phyloP scores from a whole-genome alignment of 2,329 filamentous ascomycete species.

The Pseudopithomyces maydicus region DNA sequence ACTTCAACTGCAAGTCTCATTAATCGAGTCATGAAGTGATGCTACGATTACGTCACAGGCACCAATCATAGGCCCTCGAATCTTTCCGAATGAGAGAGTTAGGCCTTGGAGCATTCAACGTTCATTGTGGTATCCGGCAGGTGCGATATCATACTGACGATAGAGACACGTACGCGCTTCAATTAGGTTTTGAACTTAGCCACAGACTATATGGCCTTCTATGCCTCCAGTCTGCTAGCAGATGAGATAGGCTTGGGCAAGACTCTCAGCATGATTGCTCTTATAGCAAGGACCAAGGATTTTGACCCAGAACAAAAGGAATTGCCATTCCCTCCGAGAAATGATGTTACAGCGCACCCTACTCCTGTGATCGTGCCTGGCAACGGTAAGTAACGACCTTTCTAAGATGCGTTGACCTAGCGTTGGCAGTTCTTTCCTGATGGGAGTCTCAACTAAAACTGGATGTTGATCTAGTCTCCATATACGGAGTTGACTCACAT shows the following conservation, averaged over 20 bases:
- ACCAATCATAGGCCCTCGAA: neutral
- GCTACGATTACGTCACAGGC: neutral
- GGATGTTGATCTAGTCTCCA: too few relatives aligned
- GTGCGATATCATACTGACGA: neutral
- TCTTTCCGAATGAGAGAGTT: neutral
- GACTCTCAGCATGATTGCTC: slow-evolving; percentile 22
- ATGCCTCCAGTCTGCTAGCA: too few relatives aligned
- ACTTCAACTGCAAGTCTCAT: slow-evolving; percentile 3
- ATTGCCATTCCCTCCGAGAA: neutral
- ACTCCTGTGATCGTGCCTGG: too few relatives aligned
- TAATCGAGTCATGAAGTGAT: neutral
- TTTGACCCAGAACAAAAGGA: neutral
- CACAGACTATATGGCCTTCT: too few relatives aligned
- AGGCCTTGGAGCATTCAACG: neutral
- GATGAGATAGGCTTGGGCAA: slow-evolving; percentile 27
- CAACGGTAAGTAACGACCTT: too few relatives aligned
- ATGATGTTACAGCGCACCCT: too few relatives aligned
- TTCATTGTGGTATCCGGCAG: neutral
- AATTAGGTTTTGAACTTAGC: too few relatives aligned
- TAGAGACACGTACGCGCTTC: neutral
- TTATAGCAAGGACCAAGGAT: slow-evolving; percentile 11
- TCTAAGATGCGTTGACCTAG: too few relatives aligned
- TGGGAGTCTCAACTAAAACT: too few relatives aligned
- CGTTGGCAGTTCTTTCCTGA: too few relatives aligned
- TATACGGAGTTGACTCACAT: too few relatives aligned